phyloP scores from a whole-genome alignment of 257 asterid genomes.

The Penstemon barbatus region DNA sequence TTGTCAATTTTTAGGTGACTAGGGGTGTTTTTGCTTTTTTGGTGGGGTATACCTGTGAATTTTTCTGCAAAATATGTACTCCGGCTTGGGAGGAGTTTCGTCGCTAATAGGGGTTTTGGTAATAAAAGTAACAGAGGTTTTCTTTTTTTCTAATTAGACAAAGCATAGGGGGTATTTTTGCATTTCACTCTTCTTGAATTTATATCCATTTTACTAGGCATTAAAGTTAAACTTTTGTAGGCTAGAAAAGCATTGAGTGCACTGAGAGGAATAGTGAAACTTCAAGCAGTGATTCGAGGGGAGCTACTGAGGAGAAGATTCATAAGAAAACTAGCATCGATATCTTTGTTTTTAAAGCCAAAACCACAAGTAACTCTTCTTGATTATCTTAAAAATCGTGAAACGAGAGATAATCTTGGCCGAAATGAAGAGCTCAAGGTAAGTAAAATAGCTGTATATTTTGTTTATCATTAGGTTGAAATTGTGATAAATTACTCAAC shows the following conservation, averaged over 20 bases:
- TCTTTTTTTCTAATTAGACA: no score
- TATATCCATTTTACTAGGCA: no score
- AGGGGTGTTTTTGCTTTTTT: no score
- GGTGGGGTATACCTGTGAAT: no score
- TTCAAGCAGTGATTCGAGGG: slow-evolving; percentile 84
- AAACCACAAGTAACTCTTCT: slow-evolving; percentile 37
- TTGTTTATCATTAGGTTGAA: neutral
- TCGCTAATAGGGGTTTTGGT: no score
- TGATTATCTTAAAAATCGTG: slow-evolving; percentile 42
- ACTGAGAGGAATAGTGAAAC: slow-evolving; percentile 70
- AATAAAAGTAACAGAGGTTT: no score
- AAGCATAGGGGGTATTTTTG: no score
- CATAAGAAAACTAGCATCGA: slow-evolving; percentile 26
- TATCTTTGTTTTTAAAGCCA: slow-evolving; percentile 29
- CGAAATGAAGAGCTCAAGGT: slow-evolving; percentile 52
- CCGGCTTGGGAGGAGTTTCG: no score
- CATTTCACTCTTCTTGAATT: no score
- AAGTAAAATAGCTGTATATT: slow-evolving; percentile 19
- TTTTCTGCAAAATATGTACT: no score
- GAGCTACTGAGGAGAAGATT: slow-evolving; percentile 61
- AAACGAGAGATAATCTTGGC: slow-evolving; percentile 44
- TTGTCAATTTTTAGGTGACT: no score
- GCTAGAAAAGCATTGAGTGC: slow-evolving; percentile 83
- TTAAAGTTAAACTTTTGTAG: slow-evolving; percentile 34
- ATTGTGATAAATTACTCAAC: neutral